Evolutionary conservation across 345 rosid genomes (phyloP).

Genomic region (Citrus glauca): DNA sequence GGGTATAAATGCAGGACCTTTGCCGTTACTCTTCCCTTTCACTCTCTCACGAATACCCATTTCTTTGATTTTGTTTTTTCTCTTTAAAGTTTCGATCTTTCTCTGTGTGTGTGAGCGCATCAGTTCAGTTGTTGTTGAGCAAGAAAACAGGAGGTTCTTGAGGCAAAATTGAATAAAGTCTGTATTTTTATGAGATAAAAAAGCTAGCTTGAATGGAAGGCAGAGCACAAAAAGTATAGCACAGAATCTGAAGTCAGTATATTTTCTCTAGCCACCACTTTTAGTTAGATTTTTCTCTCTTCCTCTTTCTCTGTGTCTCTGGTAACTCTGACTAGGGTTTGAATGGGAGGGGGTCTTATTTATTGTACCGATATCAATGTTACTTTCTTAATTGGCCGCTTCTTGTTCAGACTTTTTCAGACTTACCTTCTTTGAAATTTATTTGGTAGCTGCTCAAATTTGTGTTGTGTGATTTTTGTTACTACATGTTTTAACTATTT

Average conservation of each 20-base stretch:
- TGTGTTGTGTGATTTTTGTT: slow-evolving; percentile 20
- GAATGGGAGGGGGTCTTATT: slow-evolving; percentile 31
- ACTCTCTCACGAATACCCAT: slow-evolving; percentile 24
- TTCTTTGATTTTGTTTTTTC: slow-evolving; percentile 21
- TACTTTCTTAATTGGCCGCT: slow-evolving; percentile 57
- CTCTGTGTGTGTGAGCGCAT: neutral
- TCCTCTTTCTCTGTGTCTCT: slow-evolving; percentile 26
- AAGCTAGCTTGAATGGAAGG: slow-evolving; percentile 30
- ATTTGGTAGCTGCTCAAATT: neutral
- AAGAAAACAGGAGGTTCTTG: slow-evolving; percentile 25
- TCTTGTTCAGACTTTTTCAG: slow-evolving; percentile 23
- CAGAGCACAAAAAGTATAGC: slow-evolving; percentile 49
- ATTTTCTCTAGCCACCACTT: slow-evolving; percentile 46
- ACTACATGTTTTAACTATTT: slow-evolving; percentile 18
- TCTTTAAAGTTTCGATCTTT: neutral
- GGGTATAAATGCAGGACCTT: slow-evolving; percentile 82
- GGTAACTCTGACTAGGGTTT: slow-evolving; percentile 70
- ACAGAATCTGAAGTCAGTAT: slow-evolving; percentile 83
- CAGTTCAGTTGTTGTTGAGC: slow-evolving; percentile 20
- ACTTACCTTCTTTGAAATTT: slow-evolving; percentile 28
- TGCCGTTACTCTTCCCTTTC: slow-evolving; percentile 29
- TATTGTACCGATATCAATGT: slow-evolving; percentile 64
- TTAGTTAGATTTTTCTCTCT: slow-evolving; percentile 33
- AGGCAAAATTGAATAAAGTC: slow-evolving; percentile 39
- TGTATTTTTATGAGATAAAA: slow-evolving; percentile 22